Base-by-base conservation (phyloP, 192 early-diverging fungal genomes). In the Coemansia biformis region DNA sequence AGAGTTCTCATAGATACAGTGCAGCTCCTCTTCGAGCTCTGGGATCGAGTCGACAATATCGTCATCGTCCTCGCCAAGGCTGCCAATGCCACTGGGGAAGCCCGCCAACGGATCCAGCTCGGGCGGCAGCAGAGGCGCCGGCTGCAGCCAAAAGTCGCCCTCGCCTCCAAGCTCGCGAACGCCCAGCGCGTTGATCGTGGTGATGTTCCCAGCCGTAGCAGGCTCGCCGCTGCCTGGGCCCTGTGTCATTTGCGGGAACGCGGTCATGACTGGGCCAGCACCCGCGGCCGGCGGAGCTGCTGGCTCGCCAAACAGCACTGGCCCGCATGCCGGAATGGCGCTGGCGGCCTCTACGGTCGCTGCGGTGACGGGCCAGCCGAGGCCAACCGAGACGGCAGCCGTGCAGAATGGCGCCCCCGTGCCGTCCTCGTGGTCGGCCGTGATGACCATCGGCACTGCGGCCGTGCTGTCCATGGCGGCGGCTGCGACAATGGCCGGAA, bases 11-110 rank as follows among this genome's bases (percentile, higher is more conserved):
- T 83, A 87, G 38, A 87, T 64, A 35, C 78, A 73, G 44, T 83
- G 74, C 21, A 85, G 75, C 48, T 81, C 77, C 16, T 76, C 72
- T 13, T 87, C 85, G 38, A 84, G 82, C 52, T 87, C 85, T 0
- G 82, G 81, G 47, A 87, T 83, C 30, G 48, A 59, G 16, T 76
- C 74, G 13, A 67, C 46, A 5, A 67, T 43, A 16, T 43, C 19
- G 16, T 62, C 54, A 16, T 58, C 56, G 8, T 67, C 55, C 43
- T 72, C 68, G 44, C 68, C 68, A 24, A 72, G 43, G 10, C 61
- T 38, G 13, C 68, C 68, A 28, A 72, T 72, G 21, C 38, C 47
- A 4, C 42, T 22, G 2, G 43, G 49, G n/a, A 46, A 46, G 5
- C 39, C 48, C 2, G 44, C 37, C 3, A 49, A 36, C 1, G 54